A percentile compares a stretch with the other conserved stretches of the same genome.
phyloP scores from a whole-genome alignment of 305 asterid genomes.

The Stenogyne calaminthoides region DNA sequence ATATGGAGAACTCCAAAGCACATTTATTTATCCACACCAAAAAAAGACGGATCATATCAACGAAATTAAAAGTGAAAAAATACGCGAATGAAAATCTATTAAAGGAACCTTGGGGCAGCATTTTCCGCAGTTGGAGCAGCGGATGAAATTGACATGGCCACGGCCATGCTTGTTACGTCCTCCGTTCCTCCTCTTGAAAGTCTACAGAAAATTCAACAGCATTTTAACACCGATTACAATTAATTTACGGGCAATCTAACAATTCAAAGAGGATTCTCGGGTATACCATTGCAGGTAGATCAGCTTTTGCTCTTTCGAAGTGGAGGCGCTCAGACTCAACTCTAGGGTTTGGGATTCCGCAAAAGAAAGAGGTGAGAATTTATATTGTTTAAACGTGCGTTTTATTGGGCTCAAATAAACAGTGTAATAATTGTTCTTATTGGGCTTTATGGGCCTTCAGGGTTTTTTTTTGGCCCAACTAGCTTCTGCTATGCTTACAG shows the following conservation, averaged over 20 bases:
- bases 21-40: background rate
- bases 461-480: too few relatives aligned
- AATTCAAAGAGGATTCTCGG: background rate
- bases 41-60: background rate
- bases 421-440: too few relatives aligned
- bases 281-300: constrained; percentile 33
- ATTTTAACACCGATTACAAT: background rate
- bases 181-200: constrained; percentile 91
- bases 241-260: background rate
- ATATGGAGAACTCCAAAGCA: background rate
- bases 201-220: constrained; percentile 42
- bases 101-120: constrained; percentile 86
- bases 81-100: background rate
- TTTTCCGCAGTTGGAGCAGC: constrained; percentile 93
- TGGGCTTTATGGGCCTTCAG: background rate
- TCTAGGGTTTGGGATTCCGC: constrained; percentile 29
- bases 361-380: background rate
- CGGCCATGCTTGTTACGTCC: constrained; percentile 96
- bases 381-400: constrained; percentile 9
- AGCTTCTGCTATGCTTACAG: too few relatives aligned
- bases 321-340: constrained; percentile 31
- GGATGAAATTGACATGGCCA: constrained; percentile 75
- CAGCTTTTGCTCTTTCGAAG: constrained; percentile 22
- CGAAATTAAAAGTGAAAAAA: background rate
- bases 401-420: constrained; percentile 9